These are phyloP conservation scores for Penicillium digitatum DNA, from an alignment of 2,329 filamentous ascomycete species.

Conservation along the genomic window DNA sequence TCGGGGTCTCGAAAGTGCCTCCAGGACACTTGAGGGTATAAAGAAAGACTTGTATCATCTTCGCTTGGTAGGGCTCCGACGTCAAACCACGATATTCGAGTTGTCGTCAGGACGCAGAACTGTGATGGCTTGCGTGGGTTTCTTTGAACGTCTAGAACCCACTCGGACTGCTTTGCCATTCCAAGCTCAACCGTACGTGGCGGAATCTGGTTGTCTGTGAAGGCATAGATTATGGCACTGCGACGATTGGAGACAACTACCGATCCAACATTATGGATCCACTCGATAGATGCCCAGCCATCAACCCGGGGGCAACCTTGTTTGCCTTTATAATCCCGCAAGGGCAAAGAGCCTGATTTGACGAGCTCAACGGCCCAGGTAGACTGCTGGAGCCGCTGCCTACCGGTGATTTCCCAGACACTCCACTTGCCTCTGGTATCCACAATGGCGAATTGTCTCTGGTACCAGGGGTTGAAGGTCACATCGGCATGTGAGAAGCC, in stretches of 20 bases:
- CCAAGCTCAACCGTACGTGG: constrained; percentile 37
- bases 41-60: constrained; percentile 24
- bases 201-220: constrained; percentile 23
- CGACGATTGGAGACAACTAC: constrained; percentile 53
- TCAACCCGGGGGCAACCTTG: constrained; percentile 30
- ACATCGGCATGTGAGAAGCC: constrained; percentile 52
- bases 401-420: constrained; percentile 45
- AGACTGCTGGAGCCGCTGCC: constrained; percentile 26
- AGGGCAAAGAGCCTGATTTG: constrained; percentile 32
- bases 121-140: constrained; percentile 42
- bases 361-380: constrained; percentile 29
- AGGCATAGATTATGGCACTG: constrained; percentile 37
- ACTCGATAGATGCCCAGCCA: constrained; percentile 45
- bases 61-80: constrained; percentile 28
- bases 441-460: constrained; percentile 54
- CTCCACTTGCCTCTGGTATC: constrained; percentile 54
- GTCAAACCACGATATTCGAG: constrained; percentile 47
- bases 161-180: constrained; percentile 40
- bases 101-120: constrained; percentile 54
- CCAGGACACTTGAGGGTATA: constrained; percentile 46
- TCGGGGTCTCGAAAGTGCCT: constrained; percentile 53
- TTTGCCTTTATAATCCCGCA: constrained; percentile 13
- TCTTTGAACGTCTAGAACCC: constrained; percentile 53
- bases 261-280: constrained; percentile 36
- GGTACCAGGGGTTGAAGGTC: constrained; percentile 58